phyloP scores from a whole-genome alignment of 2,329 filamentous ascomycete species.

The Cladosporium sp. region DNA sequence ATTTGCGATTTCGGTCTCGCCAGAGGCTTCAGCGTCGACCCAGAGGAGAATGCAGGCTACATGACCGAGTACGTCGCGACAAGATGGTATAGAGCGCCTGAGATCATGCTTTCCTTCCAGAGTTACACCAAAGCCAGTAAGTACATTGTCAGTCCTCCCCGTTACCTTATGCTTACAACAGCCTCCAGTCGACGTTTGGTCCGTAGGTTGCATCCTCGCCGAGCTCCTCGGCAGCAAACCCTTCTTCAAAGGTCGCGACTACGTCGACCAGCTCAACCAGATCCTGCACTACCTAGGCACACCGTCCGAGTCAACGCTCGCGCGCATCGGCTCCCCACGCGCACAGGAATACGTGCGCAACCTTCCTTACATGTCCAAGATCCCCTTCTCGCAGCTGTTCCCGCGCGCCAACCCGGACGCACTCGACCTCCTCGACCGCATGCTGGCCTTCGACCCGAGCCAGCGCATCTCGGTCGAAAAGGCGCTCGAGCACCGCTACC shows the following conservation, averaged over 20 bases:
- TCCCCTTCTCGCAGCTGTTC: constrained; percentile 83
- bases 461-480: constrained; percentile 91
- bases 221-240: constrained; percentile 93
- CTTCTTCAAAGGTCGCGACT: constrained; percentile 99
- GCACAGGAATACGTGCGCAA: constrained; percentile 99
- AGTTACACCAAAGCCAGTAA: constrained; percentile 99
- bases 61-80: constrained; percentile 99
- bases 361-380: constrained; percentile 57
- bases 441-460: constrained; percentile 95
- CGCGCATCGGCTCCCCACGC: constrained; percentile 88
- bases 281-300: constrained; percentile 97
- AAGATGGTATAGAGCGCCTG: constrained; percentile 95
- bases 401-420: constrained; percentile 93
- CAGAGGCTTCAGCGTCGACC: constrained; percentile 93
- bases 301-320: constrained; percentile 90
- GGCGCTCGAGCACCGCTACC: constrained; percentile 92
- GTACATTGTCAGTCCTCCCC: constrained; percentile 40
- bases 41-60: constrained; percentile 97
- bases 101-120: constrained; percentile 99
- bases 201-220: constrained; percentile 94
- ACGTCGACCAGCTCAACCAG: constrained; percentile 99
- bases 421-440: constrained; percentile 89
- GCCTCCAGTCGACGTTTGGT: constrained; percentile 89
- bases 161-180: constrained; percentile 11
- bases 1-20: constrained; percentile 98